Evolutionary conservation across 2,329 filamentous ascomycete species (phyloP).

Genomic region (Fusarium paranaense): DNA sequence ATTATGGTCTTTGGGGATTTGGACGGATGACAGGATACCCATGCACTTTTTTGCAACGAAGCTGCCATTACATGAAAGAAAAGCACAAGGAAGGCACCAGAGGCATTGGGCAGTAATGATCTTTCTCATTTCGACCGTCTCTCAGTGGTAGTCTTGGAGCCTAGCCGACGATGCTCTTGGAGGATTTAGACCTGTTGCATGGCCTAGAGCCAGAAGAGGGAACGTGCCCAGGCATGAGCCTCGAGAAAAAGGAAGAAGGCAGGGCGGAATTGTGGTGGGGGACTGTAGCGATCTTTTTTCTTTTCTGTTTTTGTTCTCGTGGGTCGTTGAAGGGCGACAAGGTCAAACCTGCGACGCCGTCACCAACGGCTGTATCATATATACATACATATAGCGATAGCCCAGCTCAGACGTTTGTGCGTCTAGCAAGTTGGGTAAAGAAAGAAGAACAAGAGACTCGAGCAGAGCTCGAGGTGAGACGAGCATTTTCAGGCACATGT

Average conservation of each 20-base stretch:
- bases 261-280: slow-evolving; percentile 15
- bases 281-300: slow-evolving; percentile 16
- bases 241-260: slow-evolving; percentile 12
- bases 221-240: not conserved
- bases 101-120: not conserved
- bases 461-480: slow-evolving; percentile 6
- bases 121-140: not conserved
- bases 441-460: slow-evolving; percentile 20
- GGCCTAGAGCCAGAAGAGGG: slow-evolving; percentile 2
- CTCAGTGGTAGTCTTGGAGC: not conserved
- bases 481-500: not conserved
- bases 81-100: slow-evolving; percentile 15
- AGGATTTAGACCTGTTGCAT: not conserved
- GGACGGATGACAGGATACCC: slow-evolving; percentile 40
- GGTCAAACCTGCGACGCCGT: slow-evolving; percentile 1
- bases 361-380: slow-evolving; percentile 33
- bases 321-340: not conserved
- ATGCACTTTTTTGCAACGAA: slow-evolving; percentile 26
- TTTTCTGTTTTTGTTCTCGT: slow-evolving; percentile 2
- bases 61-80: slow-evolving; percentile 30
- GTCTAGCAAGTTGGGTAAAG: slow-evolving; percentile 16
- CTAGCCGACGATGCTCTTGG: not conserved
- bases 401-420: slow-evolving; percentile 1
- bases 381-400: slow-evolving; percentile 17
- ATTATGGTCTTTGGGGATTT: slow-evolving; percentile 24